Evolutionary conservation across 352 stramenopile genomes (phyloP), one percentile per base, ranked within the genome.

Genomic region (Phytopythium chamaehyphon): DNA sequence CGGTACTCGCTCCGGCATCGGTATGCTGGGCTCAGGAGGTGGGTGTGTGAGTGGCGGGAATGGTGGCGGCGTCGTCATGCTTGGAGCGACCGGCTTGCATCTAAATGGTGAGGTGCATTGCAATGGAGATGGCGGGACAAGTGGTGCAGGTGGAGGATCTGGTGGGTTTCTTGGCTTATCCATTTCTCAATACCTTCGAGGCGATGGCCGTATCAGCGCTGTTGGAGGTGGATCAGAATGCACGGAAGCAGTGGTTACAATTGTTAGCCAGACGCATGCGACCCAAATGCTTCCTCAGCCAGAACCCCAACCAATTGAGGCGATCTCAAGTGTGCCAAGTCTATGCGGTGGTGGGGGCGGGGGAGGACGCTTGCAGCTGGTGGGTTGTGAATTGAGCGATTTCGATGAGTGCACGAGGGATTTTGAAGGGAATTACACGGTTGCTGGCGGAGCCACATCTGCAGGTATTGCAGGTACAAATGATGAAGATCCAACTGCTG

Each of bases 351-450:
- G 82, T n/a, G 82, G 82, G 14, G 82, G 82, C 5, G 82, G 76
- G 19, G 82, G 82, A 19, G 82, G 82, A 18, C 78, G 79, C 1
- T 44, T 92, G 15, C 82, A 89, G 28, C 66, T 92, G n/a, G 72
- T 66, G 1, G 82, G 82, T 3, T 92, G 82, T 33, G 74, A 85
- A 36, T 54, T 76, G 6, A 86, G 66, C 39, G 72, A 81, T 15
- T 85, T 87, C 49, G 73, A 81, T 52, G 59, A 69, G 22, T 92
- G 82, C 47, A 89, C 76, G 11, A 66, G 64, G 21, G 77, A 55
- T 12, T 92, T 92, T 64, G 78, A 84, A 26, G 82, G 82, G 11
- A 88, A 86, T 39, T 92, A 92, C 55, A 88, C 79, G 9, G 82
- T 92, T 3, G 59, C 66, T n/a, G 82, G 82, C 14, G 82, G 82